phyloP scores from a whole-genome alignment of 257 asterid species.

The Nicotiana obtusifolia region DNA sequence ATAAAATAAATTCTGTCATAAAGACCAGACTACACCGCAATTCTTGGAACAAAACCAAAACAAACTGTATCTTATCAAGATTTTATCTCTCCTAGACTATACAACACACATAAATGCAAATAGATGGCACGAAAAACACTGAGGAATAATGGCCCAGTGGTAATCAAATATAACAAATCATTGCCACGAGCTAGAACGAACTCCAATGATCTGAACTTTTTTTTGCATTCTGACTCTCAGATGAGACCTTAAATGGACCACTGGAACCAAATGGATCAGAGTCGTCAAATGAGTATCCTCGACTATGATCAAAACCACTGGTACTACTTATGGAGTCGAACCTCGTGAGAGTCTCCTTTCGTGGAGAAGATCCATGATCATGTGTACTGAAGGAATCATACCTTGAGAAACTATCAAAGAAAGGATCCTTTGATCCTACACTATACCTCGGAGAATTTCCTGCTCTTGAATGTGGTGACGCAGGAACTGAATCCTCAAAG shows the following conservation, averaged over 20 bases:
- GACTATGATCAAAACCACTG: constrained; percentile 51
- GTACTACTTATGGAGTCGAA: constrained; percentile 81
- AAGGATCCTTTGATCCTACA: constrained; percentile 53
- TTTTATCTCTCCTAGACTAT: neutral
- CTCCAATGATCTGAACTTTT: constrained; percentile 44
- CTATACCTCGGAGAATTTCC: constrained; percentile 65
- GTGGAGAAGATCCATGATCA: constrained; percentile 52
- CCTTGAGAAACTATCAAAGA: constrained; percentile 65
- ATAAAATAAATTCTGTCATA: neutral
- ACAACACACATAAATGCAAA: constrained; percentile 6
- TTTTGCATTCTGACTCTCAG: constrained; percentile 43
- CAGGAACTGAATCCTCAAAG: constrained; percentile 79
- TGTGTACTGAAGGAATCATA: constrained; percentile 64
- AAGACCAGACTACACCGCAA: neutral
- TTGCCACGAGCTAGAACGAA: constrained; percentile 26
- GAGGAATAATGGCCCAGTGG: neutral
- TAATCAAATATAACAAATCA: constrained; percentile 1
- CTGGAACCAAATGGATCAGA: constrained; percentile 82
- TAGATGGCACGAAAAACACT: neutral
- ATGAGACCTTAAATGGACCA: constrained; percentile 87
- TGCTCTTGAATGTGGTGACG: constrained; percentile 60
- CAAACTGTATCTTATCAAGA: neutral
- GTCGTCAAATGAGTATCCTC: constrained; percentile 75
- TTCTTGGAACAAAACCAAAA: constrained; percentile 3
- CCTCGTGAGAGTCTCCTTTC: constrained; percentile 51